Evolutionary conservation across 1,284 basidiomycete genomes (phyloP), one percentile per base, ranked within the genome.

Genomic region (Naganishia cerealis): DNA sequence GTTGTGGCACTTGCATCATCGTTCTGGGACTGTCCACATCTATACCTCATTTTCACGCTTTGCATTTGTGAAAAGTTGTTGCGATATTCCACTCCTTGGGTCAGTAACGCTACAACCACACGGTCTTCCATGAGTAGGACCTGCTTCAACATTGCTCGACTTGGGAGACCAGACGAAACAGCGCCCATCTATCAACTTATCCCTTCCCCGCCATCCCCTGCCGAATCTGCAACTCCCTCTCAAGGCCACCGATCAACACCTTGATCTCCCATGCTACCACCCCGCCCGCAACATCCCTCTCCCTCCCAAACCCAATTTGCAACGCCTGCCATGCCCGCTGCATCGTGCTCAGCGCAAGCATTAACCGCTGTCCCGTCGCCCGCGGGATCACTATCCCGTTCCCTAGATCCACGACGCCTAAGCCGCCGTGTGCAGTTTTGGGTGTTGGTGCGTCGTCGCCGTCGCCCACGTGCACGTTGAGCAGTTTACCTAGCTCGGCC

Each of bases 401-500:
- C 48, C 55, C 67, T 18, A 54, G 39, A 46, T 58, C 54, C 21
- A 24, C 26, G 38, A 13, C 57, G 46, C 48, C 18, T 12, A 18
- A 40, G 42, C 15, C 58, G 24, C 24, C 52, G 26, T 39, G 54
- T 53, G 65, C 3, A 36, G 24, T 21, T 52, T n/a, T 10, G 56
- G 57, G 16, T 50, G 29, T 40, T 33, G 29, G 29, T 6, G 29
- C 29, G 29, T 33, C 29, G 29, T 33, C 29, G 26, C 21, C 57
- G 18, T 46, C 40, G 26, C 71, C 29, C 10, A 70, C 48, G 36
- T 75, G 71, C 54, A 74, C 18, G 82, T 85, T 42, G 75, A 93
- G 82, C 3, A 94, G 80, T 77, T 92, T 93, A 0, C 90, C 92
- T 18, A 92, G 82, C 75, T 94, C 91, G 1, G 89, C 87, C 7